These are phyloP conservation scores for Heracleum sosnowskyi DNA, from an alignment of 129 eudicot species.

Conservation along the genomic window DNA sequence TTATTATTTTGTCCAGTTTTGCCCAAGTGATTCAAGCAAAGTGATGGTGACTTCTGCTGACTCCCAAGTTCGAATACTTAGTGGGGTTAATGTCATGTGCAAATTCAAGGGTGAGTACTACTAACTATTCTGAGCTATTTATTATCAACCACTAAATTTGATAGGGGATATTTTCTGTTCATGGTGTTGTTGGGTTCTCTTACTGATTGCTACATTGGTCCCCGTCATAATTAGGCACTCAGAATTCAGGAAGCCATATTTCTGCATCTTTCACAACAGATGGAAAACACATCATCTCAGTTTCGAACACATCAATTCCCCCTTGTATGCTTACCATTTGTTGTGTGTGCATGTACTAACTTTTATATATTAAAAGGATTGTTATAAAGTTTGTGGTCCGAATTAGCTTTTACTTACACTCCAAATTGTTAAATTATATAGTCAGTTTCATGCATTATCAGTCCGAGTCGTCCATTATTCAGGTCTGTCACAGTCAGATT, in stretches of 20 bases:
- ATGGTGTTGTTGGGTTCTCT: neutral
- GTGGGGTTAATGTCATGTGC: slow-evolving; percentile 44
- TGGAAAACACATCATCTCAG: slow-evolving; percentile 66
- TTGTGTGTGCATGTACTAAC: too few species aligned
- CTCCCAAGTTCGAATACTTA: slow-evolving; percentile 64
- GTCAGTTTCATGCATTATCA: slow-evolving; percentile 32
- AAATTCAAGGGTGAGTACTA: slow-evolving; percentile 62
- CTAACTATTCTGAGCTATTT: neutral
- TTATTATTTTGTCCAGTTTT: slow-evolving; percentile 41
- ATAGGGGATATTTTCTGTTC: slow-evolving; percentile 7
- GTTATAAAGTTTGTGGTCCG: too few species aligned
- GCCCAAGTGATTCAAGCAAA: slow-evolving; percentile 54
- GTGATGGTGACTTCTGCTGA: slow-evolving; percentile 84
- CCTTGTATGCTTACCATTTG: too few species aligned
- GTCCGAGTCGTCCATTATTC: slow-evolving; percentile 20
- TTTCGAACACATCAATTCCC: too few species aligned
- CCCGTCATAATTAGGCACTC: slow-evolving; percentile 30
- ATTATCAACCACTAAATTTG: neutral
- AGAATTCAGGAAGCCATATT: slow-evolving; percentile 49
- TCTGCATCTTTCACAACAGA: slow-evolving; percentile 79
- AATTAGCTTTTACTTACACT: too few species aligned
- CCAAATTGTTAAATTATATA: too few species aligned
- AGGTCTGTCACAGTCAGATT: slow-evolving; percentile 17
- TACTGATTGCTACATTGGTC: neutral
- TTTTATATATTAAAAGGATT: too few species aligned